phyloP scores from a whole-genome alignment of 306 rosid genomes.

The Lathyrus tuberosus region DNA sequence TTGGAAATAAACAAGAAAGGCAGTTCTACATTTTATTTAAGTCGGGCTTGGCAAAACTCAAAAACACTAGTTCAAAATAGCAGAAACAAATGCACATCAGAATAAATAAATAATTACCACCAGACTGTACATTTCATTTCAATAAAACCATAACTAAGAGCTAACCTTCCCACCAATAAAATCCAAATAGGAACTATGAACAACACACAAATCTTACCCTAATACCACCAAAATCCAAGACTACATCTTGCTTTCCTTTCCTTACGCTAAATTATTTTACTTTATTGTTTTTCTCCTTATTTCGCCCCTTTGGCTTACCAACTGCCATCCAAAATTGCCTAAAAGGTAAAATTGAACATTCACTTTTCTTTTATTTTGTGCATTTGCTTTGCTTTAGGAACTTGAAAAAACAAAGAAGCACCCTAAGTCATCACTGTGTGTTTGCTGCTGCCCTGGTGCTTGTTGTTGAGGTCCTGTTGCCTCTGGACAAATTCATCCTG shows the following conservation, averaged over 20 bases:
- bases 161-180: slow-evolving; percentile 36
- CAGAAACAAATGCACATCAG: slow-evolving; percentile 25
- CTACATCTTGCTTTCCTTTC: slow-evolving; percentile 25
- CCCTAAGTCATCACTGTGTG: slow-evolving; percentile 68
- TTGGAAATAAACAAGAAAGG: no score
- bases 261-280: slow-evolving; percentile 17
- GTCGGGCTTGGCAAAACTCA: no score
- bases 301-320: slow-evolving; percentile 19
- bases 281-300: slow-evolving; percentile 25
- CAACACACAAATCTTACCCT: slow-evolving; percentile 34
- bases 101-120: slow-evolving; percentile 38
- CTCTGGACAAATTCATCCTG: slow-evolving; percentile 52
- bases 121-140: slow-evolving; percentile 64
- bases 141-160: slow-evolving; percentile 11
- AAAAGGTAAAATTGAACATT: slow-evolving; percentile 21
- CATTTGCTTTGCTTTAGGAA: slow-evolving; percentile 23
- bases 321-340: slow-evolving; percentile 38
- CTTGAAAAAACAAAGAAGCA: slow-evolving; percentile 14
- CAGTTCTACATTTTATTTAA: no score
- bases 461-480: slow-evolving; percentile 55
- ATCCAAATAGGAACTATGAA: slow-evolving; percentile 17
- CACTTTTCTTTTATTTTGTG: slow-evolving; percentile 29
- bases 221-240: slow-evolving; percentile 30
- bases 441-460: slow-evolving; percentile 54
- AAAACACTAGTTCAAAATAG: background rate